Base-by-base conservation (phyloP, 257 asterid species). In the Solanum piurae region DNA sequence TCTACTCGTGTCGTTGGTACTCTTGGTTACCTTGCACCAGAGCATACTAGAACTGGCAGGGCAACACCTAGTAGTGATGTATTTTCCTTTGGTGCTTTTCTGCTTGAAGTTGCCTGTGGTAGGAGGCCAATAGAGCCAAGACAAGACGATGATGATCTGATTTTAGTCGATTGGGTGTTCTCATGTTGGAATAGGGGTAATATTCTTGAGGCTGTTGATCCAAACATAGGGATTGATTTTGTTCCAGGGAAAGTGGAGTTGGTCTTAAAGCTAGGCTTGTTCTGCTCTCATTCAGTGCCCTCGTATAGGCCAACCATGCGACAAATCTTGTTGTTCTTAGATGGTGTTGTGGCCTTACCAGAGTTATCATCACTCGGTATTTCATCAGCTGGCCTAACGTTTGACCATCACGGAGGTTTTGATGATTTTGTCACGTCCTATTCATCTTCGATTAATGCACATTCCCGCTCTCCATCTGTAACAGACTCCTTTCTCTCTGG, bases 1-100 rank as follows among this genome's bases (percentile, higher is more conserved):
- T 92, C 96, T n/a, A 94, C 95, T n/a, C 94, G 90, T 66, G 92
- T 94, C 0, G 95, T 92, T 20, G 98, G 98, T 13, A 95, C 98
- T 4, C 90, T 94, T 7, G 98, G 98, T 36, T 94, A 94, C 68
- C 89, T 94, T 38, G 98, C 98, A 4, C 97, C 97, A 0, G 97
- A 95, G 90, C 97, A 91, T 31, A 66, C 93, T 1, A 79, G 95
- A 33, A 94, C 95, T 0, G 98, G 95, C 9, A 89, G 83, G 90
- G 96, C 98, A 9, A 92, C 98, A 0, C 92, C 95, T 2, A 77
- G 93, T 85, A 90, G 91, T 0, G 98, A 95, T 58, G 96, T 94
- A 64, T 95, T 88, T 46, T 94, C 94, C 0, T 95, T 94, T 83
- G 98, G 98, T 9, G 94, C 95, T 0, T 92, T 95, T 75, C 34